These are phyloP conservation scores for Pelargonium nanum DNA, from an alignment of 345 rosid genomes.

Conservation along the genomic window DNA sequence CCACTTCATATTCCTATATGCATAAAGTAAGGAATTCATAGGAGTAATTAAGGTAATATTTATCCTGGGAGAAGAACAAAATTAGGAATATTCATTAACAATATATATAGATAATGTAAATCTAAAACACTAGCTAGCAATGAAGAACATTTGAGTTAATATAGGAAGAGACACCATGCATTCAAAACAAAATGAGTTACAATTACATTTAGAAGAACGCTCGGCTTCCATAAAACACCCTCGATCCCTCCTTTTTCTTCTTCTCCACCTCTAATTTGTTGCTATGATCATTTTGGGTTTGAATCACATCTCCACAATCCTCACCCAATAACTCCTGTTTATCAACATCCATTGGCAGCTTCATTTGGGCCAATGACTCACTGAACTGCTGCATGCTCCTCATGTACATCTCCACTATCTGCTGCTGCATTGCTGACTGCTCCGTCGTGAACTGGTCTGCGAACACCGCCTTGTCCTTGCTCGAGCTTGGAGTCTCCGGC, in stretches of 20 bases:
- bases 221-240: conserved; percentile 91
- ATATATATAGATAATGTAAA: no score
- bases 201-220: conserved; percentile 62
- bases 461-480: conserved; percentile 28
- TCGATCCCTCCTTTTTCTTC: conserved; percentile 71
- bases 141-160: no score
- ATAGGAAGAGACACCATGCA: no score
- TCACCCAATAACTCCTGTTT: conserved; percentile 25
- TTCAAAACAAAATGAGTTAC: no score
- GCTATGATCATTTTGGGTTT: conserved; percentile 18
- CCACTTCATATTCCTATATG: no score
- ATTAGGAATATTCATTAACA: no score
- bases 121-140: no score
- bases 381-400: conserved; percentile 90
- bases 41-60: no score
- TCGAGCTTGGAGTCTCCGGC: conserved; percentile 57
- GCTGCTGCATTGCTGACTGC: conserved; percentile 85
- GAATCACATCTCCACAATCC: conserved; percentile 27
- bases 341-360: conserved; percentile 78
- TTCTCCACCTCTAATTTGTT: conserved; percentile 24
- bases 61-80: no score
- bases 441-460: conserved; percentile 50
- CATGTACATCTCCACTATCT: conserved; percentile 95
- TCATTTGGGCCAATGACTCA: conserved; percentile 84
- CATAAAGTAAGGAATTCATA: no score